Evolutionary conservation across 129 eudicot genomes (phyloP), one percentile per base, ranked within the genome.

Genomic region (Scalesia atractyloides): DNA sequence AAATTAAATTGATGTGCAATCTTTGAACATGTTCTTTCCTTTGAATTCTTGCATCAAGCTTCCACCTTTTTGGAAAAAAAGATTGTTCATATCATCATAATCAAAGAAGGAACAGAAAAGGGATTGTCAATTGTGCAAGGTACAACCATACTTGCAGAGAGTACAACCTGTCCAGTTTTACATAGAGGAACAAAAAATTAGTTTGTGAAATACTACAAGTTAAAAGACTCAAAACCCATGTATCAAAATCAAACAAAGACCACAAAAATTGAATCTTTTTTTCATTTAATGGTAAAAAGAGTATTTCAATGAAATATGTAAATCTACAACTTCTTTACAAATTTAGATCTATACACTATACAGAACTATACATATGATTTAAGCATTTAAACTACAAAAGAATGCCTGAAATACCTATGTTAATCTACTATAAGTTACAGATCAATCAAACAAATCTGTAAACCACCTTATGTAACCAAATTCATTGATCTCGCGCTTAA

Each of bases 321-420:
- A 61, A 61, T 69, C 47, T 52, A 78, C 82, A 62, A 5, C 82
- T 70, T 43, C 16, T 52, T 30, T 44, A 24, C 66, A 66, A 41
- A 30, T n/a, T 63, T 78, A 56, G 34, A 51, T 51, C 65, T 70
- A 70, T 53, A 33, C 63, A 76, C 49, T 70, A 63, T 71, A 77
- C 70, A 65, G 30, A 26, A 39, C 60, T 41, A 66, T 78, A 78
- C 64, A 71, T 72, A 64, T 62, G 67, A 64, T 64, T 64, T 15
- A 30, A 15, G 18, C 34, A 69, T 53, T 9, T 64, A 46, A 46
- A 63, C 73, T 49, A n/a, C 12, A 22, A 71, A 71, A 78, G 73
- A 71, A 78, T 78, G 77, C 18, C 61, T 71, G 64, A 78, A 50
- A 1, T 43, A 53, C 68, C 82, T 78, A 63, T 41, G 61, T 64